Evolutionary conservation across 441 rosid species (phyloP), one percentile per base, ranked within the genome.

Genomic region (Eruca vesicaria): DNA sequence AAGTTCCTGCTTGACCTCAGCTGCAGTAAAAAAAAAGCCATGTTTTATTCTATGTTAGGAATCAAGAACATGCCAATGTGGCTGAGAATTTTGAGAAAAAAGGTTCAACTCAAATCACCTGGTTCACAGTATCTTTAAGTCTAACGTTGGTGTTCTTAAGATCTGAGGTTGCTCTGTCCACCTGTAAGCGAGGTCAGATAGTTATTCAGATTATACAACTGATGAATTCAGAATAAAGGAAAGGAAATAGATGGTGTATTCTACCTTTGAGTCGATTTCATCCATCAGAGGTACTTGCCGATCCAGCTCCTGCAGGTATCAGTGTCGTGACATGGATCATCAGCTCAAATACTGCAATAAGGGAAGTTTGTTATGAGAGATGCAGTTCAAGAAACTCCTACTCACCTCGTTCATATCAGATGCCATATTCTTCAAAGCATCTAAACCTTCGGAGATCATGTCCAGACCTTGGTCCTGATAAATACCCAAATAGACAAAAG

Each of bases 261-360:
- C 69, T 71, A 88, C 92, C 98, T 91, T 91, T 60, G 93, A 43
- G 83, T 96, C 99, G 68, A 96, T 93, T 86, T 96, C 97, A 79
- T 96, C 99, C 97, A 90, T 87, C 86, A 96, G 75, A 66, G 98
- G 98, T 77, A 91, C 97, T 81, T 96, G 98, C 71, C 95, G 84
- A 77, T 93, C 97, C 69, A 91, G 5, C 77, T 93, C 98, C 99
- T 93, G 90, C 83, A 80, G 9, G n/a, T 21, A 55, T 63, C 73
- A 76, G 29, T 38, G 73, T 14, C 14, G 66, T 19, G 28, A 31
- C 33, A 64, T 71, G 23, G 74, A 75, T 57, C 48, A 73, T 60
- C 15, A 78, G 81, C 69, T 41, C 69, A 60, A 59, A 35, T 66
- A 66, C 26, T 14, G 58, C n/a, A 26, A 63, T 15, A 23, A 72